Evolutionary conservation across 192 early-diverging fungal genomes (phyloP).

Genomic region (Linnemannia schmuckeri): DNA sequence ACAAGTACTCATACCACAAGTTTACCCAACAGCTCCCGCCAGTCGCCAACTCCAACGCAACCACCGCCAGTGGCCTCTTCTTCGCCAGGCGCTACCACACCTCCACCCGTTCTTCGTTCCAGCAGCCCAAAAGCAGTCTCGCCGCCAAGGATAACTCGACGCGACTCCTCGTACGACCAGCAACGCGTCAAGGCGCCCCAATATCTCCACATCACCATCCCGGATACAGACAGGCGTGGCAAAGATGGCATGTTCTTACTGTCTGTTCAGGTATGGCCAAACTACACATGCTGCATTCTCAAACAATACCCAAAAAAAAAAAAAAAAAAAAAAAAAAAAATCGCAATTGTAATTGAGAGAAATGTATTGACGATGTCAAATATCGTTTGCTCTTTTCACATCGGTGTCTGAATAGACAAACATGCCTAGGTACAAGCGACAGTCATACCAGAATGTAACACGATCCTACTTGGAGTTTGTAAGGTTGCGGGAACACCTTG

Average conservation of each 20-base stretch:
- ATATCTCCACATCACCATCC: conserved; percentile 49
- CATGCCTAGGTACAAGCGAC: conserved; percentile 53
- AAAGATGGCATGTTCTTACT: conserved; percentile 50
- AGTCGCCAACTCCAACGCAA: not conserved
- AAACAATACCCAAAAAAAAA: not conserved
- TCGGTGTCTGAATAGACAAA: conserved; percentile 43
- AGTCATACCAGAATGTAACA: conserved; percentile 54
- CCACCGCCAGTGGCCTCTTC: not conserved
- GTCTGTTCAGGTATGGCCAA: conserved; percentile 32
- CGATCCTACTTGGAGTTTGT: conserved; percentile 59
- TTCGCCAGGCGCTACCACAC: not conserved
- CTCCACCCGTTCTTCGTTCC: not conserved
- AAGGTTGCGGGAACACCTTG: conserved; percentile 51
- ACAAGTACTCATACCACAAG: not conserved
- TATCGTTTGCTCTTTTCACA: not conserved
- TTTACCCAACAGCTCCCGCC: conserved; percentile 1
- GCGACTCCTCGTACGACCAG: conserved; percentile 44
- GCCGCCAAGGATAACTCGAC: conserved; percentile 6
- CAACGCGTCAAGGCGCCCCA: conserved; percentile 47
- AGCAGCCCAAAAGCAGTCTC: conserved; percentile 20
- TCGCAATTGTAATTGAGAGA: not conserved
- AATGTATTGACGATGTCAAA: not conserved
- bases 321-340: not conserved
- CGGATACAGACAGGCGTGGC: conserved; percentile 35
- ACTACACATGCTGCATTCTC: not conserved